phyloP scores from a whole-genome alignment of 2,329 filamentous ascomycete species.

The Apiospora aurea region DNA sequence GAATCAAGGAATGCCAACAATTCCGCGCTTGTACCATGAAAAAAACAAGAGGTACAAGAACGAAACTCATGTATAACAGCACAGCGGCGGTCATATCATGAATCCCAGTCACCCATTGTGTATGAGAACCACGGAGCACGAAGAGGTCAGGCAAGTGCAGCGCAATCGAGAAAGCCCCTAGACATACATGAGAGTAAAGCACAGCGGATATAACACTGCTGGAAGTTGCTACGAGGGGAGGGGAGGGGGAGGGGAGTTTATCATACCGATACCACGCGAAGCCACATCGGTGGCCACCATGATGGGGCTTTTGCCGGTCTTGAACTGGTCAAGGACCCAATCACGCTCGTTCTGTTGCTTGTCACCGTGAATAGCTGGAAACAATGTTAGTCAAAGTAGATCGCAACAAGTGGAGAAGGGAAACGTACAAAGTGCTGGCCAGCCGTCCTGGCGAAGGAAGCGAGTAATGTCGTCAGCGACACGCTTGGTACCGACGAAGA shows the following conservation, averaged over 20 bases:
- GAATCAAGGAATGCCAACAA: conserved; percentile 81
- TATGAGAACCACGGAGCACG: conserved; percentile 81
- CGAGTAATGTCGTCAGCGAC: conserved; percentile 97
- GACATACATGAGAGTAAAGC: conserved; percentile 93
- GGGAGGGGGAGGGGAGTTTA: conserved; percentile 62
- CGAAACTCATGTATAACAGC: conserved; percentile 78
- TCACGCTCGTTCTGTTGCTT: conserved; percentile 99
- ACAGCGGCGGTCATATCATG: conserved; percentile 71
- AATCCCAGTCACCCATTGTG: conserved; percentile 86
- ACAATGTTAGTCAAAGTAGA: conserved; percentile 53
- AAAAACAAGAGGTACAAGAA: conserved; percentile 69
- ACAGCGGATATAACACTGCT: conserved; percentile 68
- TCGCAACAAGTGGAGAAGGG: conserved; percentile 35
- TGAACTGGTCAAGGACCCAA: conserved; percentile 99
- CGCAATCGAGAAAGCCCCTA: conserved; percentile 87
- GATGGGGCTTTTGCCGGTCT: conserved; percentile 98
- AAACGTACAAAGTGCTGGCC: conserved; percentile 91
- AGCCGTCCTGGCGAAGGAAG: conserved; percentile 96
- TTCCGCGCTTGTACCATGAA: conserved; percentile 77
- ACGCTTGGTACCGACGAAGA: conserved; percentile 94
- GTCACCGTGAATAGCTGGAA: conserved; percentile 93
- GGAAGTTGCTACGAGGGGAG: conserved; percentile 58
- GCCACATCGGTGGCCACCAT: conserved; percentile 99
- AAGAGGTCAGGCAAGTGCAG: conserved; percentile 89
- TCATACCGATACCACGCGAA: conserved; percentile 99